Conservation (phyloP, 73 alveolate species). For the Tetrahymena borealis region DNA sequence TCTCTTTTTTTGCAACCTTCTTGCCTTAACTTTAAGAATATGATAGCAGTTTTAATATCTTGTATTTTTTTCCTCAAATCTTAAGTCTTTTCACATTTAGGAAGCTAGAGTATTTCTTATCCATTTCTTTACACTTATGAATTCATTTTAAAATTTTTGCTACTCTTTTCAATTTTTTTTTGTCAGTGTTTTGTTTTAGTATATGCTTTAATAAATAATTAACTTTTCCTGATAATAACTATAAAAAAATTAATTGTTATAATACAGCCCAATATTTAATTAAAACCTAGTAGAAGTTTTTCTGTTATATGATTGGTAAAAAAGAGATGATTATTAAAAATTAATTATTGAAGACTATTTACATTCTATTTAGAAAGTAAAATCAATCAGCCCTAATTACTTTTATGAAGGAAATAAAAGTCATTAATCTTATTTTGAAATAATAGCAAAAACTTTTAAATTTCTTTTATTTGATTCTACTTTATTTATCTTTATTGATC, state of each 20-base stretch:
- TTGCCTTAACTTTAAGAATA: not conserved
- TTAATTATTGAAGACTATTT: no score
- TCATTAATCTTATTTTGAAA: no score
- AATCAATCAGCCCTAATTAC: no score
- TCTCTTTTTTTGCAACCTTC: not conserved
- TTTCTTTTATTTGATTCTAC: no score
- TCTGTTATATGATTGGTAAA: not conserved
- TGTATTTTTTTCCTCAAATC: not conserved
- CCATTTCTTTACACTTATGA: not conserved
- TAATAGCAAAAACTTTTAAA: no score
- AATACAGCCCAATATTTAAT: no score
- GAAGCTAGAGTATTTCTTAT: not conserved
- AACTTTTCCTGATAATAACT: not conserved
- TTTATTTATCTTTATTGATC: no score
- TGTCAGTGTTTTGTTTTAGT: not conserved
- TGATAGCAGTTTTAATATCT: not conserved
- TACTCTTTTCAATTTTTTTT: not conserved
- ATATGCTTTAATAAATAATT: not conserved
- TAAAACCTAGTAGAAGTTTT: not conserved
- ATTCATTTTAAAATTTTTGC: no score
- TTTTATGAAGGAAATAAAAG: no score
- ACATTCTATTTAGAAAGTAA: no score
- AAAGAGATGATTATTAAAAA: no score
- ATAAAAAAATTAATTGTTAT: no score
- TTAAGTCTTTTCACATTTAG: not conserved